Evolutionary conservation across 345 rosid species (phyloP).

Genomic region (Salix purpurea): DNA sequence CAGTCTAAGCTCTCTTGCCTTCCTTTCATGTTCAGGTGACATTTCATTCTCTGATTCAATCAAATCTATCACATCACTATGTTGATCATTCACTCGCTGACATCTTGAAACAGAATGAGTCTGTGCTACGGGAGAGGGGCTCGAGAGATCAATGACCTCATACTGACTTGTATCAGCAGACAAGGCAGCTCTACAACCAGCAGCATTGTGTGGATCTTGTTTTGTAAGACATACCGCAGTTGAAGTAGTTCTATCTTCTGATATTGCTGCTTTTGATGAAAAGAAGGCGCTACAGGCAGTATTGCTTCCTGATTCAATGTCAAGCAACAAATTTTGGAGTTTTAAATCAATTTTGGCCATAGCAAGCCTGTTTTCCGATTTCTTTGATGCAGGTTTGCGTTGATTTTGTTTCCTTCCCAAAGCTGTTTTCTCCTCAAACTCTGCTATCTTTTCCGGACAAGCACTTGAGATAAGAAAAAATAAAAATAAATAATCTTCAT

Average conservation of each 20-base stretch:
- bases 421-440: conserved; percentile 61
- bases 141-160: conserved; percentile 67
- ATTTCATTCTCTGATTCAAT: conserved; percentile 66
- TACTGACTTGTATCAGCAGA: conserved; percentile 14
- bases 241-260: conserved; percentile 17
- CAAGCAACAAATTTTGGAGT: conserved; percentile 60
- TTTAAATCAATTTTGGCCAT: conserved; percentile 45
- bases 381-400: conserved; percentile 33
- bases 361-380: conserved; percentile 27
- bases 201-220: conserved; percentile 17
- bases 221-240: conserved; percentile 6
- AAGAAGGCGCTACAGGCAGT: conserved; percentile 5
- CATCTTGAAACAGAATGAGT: conserved; percentile 21
- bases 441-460: conserved; percentile 76
- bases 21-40: conserved; percentile 56
- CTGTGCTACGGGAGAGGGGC: conserved; percentile 52
- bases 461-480: conserved; percentile 42
- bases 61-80: conserved; percentile 45
- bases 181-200: conserved; percentile 20
- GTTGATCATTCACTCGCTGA: conserved; percentile 22
- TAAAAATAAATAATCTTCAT: neutral
- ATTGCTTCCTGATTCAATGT: conserved; percentile 35
- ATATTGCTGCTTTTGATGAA: conserved; percentile 18
- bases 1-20: conserved; percentile 58
- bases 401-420: conserved; percentile 43